Percentiles rank a stretch among this genome's conserved stretches.
phyloP scores from a whole-genome alignment of 2,329 filamentous ascomycete species.

The Fusarium austroafricanum region DNA sequence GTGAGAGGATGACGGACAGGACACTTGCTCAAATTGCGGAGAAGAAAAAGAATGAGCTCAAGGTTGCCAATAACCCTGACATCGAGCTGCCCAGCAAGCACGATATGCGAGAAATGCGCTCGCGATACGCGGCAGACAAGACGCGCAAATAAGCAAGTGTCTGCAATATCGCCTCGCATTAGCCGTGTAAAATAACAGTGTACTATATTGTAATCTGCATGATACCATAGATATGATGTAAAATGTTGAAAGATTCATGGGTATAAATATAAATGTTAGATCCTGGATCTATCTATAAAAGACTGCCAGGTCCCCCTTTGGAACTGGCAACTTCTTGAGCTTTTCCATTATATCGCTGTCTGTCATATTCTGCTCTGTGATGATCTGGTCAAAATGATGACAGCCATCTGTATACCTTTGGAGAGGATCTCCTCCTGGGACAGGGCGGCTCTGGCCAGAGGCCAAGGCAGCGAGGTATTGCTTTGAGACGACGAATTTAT shows the following conservation, averaged over 20 bases:
- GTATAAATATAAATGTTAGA: constrained; percentile 14
- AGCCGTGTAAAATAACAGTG: constrained; percentile 42
- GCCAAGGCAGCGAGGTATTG: constrained; percentile 69
- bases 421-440: constrained; percentile 62
- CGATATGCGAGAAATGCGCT: constrained; percentile 49
- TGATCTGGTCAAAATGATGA: constrained; percentile 85
- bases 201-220: constrained; percentile 47
- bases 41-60: constrained; percentile 39
- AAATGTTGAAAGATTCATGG: constrained; percentile 28
- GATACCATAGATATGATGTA: constrained; percentile 47
- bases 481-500: constrained; percentile 85
- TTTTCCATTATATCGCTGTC: constrained; percentile 77
- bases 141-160: constrained; percentile 5
- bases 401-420: constrained; percentile 78
- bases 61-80: constrained; percentile 55
- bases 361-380: constrained; percentile 77
- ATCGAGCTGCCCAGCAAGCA: constrained; percentile 55
- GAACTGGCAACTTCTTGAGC: constrained; percentile 68
- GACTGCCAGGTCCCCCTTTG: constrained; percentile 64
- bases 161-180: not conserved
- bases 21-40: constrained; percentile 42
- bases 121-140: constrained; percentile 35
- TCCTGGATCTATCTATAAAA: constrained; percentile 59
- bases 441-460: constrained; percentile 61
- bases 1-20: constrained; percentile 45